phyloP scores from a whole-genome alignment of 2,329 filamentous ascomycete genomes.

The Alternaria solani region DNA sequence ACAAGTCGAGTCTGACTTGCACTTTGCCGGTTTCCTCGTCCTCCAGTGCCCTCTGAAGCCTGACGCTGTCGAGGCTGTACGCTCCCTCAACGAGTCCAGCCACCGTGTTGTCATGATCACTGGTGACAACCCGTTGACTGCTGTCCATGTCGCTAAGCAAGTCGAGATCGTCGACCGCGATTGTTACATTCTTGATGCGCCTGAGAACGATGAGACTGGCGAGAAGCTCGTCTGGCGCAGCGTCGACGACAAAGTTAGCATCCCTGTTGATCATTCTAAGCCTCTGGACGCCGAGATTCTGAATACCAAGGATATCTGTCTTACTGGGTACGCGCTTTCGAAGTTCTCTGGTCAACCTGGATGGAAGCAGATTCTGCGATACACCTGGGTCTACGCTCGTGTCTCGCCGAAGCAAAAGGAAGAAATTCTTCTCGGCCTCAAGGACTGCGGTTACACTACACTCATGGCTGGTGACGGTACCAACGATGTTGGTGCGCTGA shows the following conservation, averaged over 20 bases:
- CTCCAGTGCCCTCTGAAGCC: constrained; percentile 96
- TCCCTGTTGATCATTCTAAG: constrained; percentile 83
- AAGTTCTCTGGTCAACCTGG: constrained; percentile 86
- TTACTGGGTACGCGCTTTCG: constrained; percentile 91
- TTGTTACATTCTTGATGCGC: constrained; percentile 91
- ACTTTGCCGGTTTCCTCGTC: constrained; percentile 94
- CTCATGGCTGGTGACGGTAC: constrained; percentile 99
- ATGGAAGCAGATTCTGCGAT: constrained; percentile 78
- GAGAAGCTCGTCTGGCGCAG: constrained; percentile 92
- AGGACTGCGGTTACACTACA: constrained; percentile 96
- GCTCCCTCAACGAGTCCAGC: constrained; percentile 98
- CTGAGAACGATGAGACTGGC: constrained; percentile 84
- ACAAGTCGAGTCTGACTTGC: constrained; percentile 82
- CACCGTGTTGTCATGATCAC: constrained; percentile 99
- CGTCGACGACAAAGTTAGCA: constrained; percentile 86
- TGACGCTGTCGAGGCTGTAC: constrained; percentile 90
- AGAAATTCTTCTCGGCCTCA: constrained; percentile 94
- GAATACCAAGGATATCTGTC: constrained; percentile 86
- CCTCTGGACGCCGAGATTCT: constrained; percentile 83
- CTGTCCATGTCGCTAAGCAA: constrained; percentile 91
- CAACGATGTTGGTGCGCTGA: constrained; percentile 96
- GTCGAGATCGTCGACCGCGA: constrained; percentile 98
- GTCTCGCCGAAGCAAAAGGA: constrained; percentile 99
- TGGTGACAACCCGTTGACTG: constrained; percentile 95
- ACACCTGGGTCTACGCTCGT: constrained; percentile 97